A percentile compares a stretch with the other conserved stretches of the same genome.
Conservation (phyloP, 2,329 filamentous ascomycete species). For the Harringtonia aguacate region DNA sequence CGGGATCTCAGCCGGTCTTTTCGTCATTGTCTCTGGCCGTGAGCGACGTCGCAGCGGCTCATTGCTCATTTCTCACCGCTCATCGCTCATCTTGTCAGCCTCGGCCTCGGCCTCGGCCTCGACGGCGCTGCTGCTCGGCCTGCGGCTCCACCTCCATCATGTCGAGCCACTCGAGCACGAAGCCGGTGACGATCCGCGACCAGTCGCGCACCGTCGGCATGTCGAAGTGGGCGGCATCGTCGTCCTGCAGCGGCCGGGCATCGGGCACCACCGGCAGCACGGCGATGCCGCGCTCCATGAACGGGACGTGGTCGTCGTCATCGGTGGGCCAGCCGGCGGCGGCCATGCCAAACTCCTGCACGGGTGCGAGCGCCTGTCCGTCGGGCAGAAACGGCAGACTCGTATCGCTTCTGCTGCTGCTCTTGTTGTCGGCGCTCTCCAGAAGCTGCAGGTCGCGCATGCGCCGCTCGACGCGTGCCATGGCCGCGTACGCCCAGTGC, state of each 20-base stretch:
- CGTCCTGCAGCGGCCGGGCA: constrained; percentile 51
- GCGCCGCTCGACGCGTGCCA: constrained; percentile 54
- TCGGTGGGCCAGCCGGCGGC: constrained; percentile 33
- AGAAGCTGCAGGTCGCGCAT: constrained; percentile 40
- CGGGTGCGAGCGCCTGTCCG: constrained; percentile 38
- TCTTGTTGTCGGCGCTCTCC: constrained; percentile 23
- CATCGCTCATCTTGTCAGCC: too few relatives aligned
- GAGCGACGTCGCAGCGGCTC: too few relatives aligned
- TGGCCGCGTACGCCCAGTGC: constrained; percentile 66
- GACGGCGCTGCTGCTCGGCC: too few relatives aligned
- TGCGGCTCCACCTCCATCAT: constrained; percentile 32
- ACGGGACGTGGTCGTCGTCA: constrained; percentile 70
- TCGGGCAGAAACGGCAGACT: constrained; percentile 61
- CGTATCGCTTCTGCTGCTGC: constrained; percentile 27
- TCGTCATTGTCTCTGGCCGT: too few relatives aligned
- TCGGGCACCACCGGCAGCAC: constrained; percentile 65
- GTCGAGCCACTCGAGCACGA: constrained; percentile 72
- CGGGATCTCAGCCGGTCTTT: too few relatives aligned
- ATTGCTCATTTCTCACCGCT: too few relatives aligned
- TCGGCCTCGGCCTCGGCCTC: too few relatives aligned
- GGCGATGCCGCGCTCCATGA: constrained; percentile 63
- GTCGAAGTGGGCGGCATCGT: constrained; percentile 66
- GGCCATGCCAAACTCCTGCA: constrained; percentile 16
- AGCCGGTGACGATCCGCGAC: constrained; percentile 61
- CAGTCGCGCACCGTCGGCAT: constrained; percentile 64